phyloP scores from a whole-genome alignment of 108 stramenopile genomes.

The Cyclotella sp. region DNA sequence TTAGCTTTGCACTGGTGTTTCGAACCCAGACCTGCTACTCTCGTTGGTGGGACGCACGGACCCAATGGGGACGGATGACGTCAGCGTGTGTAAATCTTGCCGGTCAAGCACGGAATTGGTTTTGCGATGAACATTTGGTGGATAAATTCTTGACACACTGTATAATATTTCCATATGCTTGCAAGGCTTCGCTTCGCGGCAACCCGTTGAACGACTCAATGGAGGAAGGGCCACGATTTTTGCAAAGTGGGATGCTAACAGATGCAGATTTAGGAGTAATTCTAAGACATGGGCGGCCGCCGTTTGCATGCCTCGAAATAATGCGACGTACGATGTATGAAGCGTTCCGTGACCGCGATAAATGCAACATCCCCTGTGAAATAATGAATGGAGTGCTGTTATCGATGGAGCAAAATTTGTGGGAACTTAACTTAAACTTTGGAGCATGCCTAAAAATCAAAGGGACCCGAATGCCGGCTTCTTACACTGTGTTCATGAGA shows the following conservation, averaged over 20 bases:
- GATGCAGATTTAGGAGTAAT: constrained; percentile 39
- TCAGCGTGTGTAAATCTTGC: constrained; percentile 20
- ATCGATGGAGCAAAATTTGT: constrained; percentile 19
- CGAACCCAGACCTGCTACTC: constrained; percentile 35
- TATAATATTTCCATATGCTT: constrained; percentile 34
- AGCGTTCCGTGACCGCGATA: background rate
- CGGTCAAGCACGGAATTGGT: constrained; percentile 21
- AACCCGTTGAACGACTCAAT: constrained; percentile 22
- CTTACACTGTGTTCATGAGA: constrained; percentile 36
- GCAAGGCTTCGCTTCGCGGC: constrained; percentile 28
- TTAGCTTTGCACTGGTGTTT: constrained; percentile 38
- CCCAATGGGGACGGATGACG: constrained; percentile 40
- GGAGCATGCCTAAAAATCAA: constrained; percentile 39
- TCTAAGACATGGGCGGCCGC: constrained; percentile 27
- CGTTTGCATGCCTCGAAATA: constrained; percentile 29
- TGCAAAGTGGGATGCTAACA: constrained; percentile 28
- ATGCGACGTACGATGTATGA: constrained; percentile 23
- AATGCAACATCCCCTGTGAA: background rate
- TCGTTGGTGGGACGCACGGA: constrained; percentile 41
- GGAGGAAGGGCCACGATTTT: constrained; percentile 39
- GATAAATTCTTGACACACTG: constrained; percentile 36
- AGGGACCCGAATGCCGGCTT: constrained; percentile 25
- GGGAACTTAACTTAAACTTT: constrained; percentile 31
- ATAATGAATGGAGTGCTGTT: constrained; percentile 25
- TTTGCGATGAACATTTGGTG: constrained; percentile 28